Conservation (phyloP, 176 grass and related monocot species). For the Pontederia paniculata region DNA sequence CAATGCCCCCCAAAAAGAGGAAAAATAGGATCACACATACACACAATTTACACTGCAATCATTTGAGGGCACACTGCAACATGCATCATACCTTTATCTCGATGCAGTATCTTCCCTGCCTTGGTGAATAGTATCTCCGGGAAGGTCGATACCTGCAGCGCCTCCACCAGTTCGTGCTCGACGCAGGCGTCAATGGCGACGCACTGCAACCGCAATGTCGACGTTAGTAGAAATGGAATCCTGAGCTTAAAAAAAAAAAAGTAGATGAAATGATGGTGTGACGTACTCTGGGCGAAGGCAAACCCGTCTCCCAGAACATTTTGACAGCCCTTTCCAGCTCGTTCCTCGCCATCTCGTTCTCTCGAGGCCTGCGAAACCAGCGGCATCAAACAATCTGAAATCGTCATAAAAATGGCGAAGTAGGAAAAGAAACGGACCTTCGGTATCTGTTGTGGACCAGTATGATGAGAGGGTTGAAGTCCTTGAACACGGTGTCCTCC, state of each 20-base stretch:
- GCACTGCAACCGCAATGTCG: slow-evolving; percentile 35
- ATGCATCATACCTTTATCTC: slow-evolving; percentile 52
- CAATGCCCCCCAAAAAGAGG: not conserved
- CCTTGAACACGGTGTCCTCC: slow-evolving; percentile 66
- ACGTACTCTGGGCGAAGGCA: slow-evolving; percentile 77
- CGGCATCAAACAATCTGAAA: not conserved
- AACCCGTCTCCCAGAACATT: slow-evolving; percentile 62
- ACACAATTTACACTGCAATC: not conserved
- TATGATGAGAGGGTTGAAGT: slow-evolving; percentile 79
- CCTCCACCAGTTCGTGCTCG: slow-evolving; percentile 45
- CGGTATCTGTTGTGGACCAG: slow-evolving; percentile 82
- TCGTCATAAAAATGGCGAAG: not conserved
- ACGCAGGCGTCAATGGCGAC: slow-evolving; percentile 68
- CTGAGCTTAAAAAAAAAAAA: not conserved
- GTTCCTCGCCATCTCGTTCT: slow-evolving; percentile 63
- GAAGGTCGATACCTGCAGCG: slow-evolving; percentile 60
- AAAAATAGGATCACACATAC: not conserved
- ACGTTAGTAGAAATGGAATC: not conserved
- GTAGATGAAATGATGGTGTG: not conserved
- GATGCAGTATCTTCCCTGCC: slow-evolving; percentile 78
- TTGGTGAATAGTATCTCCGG: slow-evolving; percentile 87
- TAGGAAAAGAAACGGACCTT: slow-evolving; percentile 23
- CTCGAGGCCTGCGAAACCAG: slow-evolving; percentile 28
- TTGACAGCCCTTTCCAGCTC: slow-evolving; percentile 74
- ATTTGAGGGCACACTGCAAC: not conserved